phyloP scores from a whole-genome alignment of 139 green algal genomes.

The Chlamydomonas sp. region DNA sequence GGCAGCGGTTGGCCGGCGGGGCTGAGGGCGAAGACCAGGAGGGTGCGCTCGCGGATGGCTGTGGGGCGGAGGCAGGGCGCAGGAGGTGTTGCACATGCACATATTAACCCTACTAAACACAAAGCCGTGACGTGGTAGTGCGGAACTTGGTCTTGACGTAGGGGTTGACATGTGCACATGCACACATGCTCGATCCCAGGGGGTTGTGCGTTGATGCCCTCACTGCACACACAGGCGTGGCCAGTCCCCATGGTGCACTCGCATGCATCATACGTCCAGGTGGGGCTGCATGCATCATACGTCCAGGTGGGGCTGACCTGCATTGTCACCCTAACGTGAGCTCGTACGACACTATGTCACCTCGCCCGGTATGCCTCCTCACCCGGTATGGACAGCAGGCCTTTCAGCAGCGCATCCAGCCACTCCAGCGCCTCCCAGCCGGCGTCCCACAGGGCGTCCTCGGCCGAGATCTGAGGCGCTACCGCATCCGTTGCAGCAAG shows the following conservation, averaged over 20 bases:
- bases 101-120: no score
- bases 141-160: no score
- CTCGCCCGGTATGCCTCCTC: background rate
- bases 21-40: constrained; percentile 41
- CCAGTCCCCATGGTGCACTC: no score
- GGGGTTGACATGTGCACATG: background rate
- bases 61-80: background rate
- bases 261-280: no score
- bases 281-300: no score
- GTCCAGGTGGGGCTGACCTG: no score
- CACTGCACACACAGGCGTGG: no score
- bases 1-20: constrained; percentile 5
- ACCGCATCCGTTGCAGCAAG: background rate
- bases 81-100: background rate
- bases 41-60: constrained; percentile 13
- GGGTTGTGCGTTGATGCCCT: no score
- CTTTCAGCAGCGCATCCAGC: constrained; percentile 51
- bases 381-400: constrained; percentile 24
- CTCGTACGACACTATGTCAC: no score
- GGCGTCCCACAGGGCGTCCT: background rate
- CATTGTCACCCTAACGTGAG: no score
- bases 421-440: constrained; percentile 48
- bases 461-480: background rate
- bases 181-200: background rate
- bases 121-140: no score